These are phyloP conservation scores for Picochlorum sp. DNA, from an alignment of 139 green algal genomes.

Conservation along the genomic window DNA sequence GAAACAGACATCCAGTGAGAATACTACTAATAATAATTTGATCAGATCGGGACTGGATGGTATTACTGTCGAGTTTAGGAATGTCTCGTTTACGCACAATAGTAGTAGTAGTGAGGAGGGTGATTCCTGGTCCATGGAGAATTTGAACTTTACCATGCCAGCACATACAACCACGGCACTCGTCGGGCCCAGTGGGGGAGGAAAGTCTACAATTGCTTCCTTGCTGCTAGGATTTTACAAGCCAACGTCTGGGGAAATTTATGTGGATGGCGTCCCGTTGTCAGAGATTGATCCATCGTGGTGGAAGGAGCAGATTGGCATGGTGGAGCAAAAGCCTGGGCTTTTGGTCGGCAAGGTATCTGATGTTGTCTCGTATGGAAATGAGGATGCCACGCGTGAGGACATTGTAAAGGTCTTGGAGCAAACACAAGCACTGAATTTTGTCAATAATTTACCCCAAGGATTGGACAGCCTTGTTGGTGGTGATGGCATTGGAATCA, in stretches of 20 bases:
- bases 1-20: too few relatives aligned
- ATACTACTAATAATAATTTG: too few relatives aligned
- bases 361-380: constrained; percentile 45
- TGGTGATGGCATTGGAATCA: constrained; percentile 21
- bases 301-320: constrained; percentile 41
- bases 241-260: constrained; percentile 37
- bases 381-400: constrained; percentile 12
- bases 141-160: constrained; percentile 32
- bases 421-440: constrained; percentile 52
- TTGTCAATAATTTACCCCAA: constrained; percentile 35
- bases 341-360: constrained; percentile 43
- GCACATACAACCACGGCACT: constrained; percentile 48
- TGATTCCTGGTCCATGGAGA: constrained; percentile 13
- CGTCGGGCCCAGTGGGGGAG: constrained; percentile 60
- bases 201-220: constrained; percentile 83
- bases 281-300: constrained; percentile 44
- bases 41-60: constrained; percentile 6
- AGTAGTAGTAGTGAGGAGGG: not conserved
- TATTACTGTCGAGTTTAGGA: constrained; percentile 12
- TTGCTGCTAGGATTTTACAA: constrained; percentile 91
- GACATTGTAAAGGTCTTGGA: constrained; percentile 42
- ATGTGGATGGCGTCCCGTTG: constrained; percentile 76
- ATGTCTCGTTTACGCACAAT: constrained; percentile 23
- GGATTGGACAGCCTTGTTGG: constrained; percentile 34
- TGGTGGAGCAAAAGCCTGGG: constrained; percentile 48